A percentile compares a stretch with the other conserved stretches of the same genome.
phyloP scores from a whole-genome alignment of 257 asterid genomes.

The Solanum okadae region DNA sequence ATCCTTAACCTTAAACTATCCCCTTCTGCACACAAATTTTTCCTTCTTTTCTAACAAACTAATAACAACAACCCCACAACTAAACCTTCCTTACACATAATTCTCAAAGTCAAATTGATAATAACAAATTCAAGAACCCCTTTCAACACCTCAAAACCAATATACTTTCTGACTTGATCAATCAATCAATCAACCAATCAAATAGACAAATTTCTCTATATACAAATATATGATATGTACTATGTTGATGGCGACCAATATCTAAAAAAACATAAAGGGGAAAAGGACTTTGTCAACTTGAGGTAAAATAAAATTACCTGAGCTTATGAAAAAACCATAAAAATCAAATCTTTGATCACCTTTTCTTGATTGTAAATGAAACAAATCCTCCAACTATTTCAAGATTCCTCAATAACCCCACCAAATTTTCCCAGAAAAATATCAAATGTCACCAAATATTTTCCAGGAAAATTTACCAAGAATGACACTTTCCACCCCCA shows the following conservation, averaged over 20 bases:
- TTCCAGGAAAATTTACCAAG: not conserved
- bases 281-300: conserved; percentile 19
- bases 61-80: conserved; percentile 30
- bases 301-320: conserved; percentile 19
- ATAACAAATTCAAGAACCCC: conserved; percentile 10
- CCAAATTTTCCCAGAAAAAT: conserved; percentile 29
- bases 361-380: not conserved
- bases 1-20: conserved; percentile 1
- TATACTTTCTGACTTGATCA: conserved; percentile 26
- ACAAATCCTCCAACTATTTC: conserved; percentile 9
- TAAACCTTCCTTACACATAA: conserved; percentile 22
- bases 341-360: conserved; percentile 11
- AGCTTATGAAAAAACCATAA: not conserved
- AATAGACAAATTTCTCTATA: not conserved
- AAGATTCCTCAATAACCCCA: conserved; percentile 11
- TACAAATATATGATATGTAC: not conserved
- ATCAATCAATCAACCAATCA: not conserved
- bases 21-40: conserved; percentile 9
- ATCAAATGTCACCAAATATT: not conserved
- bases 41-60: conserved; percentile 32
- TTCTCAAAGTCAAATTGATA: conserved; percentile 13
- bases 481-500: not conserved
- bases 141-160: conserved; percentile 21
- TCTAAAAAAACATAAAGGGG: conserved; percentile 8
- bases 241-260: conserved; percentile 49